Evolutionary conservation across 345 rosid genomes (phyloP).

Genomic region (Triadica sebifera): DNA sequence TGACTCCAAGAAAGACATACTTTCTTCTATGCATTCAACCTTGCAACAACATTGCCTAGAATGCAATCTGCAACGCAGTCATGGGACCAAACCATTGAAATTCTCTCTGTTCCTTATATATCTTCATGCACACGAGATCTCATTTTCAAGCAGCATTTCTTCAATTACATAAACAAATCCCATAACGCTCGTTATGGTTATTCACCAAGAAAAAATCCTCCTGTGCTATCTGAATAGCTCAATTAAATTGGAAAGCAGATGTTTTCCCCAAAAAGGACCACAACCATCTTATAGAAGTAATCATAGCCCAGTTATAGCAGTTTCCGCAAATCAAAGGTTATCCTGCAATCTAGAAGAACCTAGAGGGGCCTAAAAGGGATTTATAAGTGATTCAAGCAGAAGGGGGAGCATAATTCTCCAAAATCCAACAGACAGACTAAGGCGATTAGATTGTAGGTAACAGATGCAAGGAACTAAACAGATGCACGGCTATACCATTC

Average conservation of each 20-base stretch:
- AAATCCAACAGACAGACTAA: background rate
- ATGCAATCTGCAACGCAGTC: background rate
- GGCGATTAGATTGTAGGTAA: background rate
- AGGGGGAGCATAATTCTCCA: background rate
- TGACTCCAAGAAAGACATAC: background rate
- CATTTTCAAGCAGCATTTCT: too few relatives aligned
- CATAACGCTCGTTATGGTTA: background rate
- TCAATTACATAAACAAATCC: background rate
- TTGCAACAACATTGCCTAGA: background rate
- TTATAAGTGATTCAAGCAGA: background rate
- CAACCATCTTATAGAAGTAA: background rate
- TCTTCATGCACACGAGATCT: background rate
- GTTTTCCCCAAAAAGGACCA: background rate
- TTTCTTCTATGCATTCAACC: background rate
- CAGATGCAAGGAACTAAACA: background rate
- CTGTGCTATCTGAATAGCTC: background rate
- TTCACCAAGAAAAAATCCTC: background rate
- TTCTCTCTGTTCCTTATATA: background rate
- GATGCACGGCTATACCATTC: background rate
- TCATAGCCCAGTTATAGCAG: background rate
- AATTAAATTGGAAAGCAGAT: background rate
- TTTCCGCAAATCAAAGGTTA: background rate
- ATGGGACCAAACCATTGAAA: background rate
- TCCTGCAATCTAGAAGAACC: background rate
- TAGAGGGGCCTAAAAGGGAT: background rate